Evolutionary conservation across 2,329 filamentous ascomycete genomes (phyloP).

Genomic region (Talaromyces amestolkiae): DNA sequence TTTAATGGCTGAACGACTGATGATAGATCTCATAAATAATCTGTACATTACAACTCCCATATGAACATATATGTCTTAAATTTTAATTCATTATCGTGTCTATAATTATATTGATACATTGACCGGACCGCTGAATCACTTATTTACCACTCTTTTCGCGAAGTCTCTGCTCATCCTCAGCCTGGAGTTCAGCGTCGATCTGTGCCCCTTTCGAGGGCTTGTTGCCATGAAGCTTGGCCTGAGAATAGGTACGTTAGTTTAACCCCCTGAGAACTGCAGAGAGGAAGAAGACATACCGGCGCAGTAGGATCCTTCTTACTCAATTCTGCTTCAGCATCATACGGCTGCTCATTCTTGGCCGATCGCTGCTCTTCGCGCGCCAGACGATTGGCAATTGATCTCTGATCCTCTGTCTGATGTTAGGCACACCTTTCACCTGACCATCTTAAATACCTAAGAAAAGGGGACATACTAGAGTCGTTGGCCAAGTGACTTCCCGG

Average conservation of each 20-base stretch:
- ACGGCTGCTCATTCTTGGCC: constrained; percentile 26
- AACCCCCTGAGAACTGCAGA: too few relatives aligned
- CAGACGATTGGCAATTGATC: constrained; percentile 43
- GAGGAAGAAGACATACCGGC: constrained; percentile 33
- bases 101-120: neutral
- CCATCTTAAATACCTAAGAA: neutral
- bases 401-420: constrained; percentile 39
- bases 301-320: constrained; percentile 44
- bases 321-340: constrained; percentile 37
- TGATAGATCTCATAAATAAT: neutral
- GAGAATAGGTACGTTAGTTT: neutral
- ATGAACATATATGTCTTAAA: neutral
- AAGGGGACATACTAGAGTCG: constrained; percentile 63
- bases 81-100: constrained; percentile 1
- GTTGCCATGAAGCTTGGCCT: constrained; percentile 49
- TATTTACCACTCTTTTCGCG: constrained; percentile 43
- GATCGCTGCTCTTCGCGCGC: constrained; percentile 29
- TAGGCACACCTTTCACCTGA: neutral
- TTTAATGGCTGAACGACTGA: constrained; percentile 15
- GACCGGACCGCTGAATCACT: neutral
- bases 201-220: constrained; percentile 47
- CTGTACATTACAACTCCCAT: neutral
- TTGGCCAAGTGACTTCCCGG: constrained; percentile 64
- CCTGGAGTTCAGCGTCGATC: constrained; percentile 46
- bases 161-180: constrained; percentile 45